These are phyloP conservation scores for Exserohilum rostratum DNA, from an alignment of 2,329 filamentous ascomycete genomes.

Conservation along the genomic window DNA sequence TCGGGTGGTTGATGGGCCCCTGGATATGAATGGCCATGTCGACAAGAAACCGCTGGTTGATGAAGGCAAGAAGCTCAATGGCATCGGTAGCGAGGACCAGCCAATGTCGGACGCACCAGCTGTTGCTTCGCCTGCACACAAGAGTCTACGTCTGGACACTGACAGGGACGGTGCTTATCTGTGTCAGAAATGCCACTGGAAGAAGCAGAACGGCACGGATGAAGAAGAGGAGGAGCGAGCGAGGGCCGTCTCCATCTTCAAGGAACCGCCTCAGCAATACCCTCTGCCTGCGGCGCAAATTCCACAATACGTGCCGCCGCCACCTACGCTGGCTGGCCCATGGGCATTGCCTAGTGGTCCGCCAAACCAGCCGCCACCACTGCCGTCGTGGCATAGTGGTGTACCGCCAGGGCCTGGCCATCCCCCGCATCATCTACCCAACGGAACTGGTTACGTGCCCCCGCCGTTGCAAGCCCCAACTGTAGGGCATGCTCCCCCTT, in stretches of 20 bases:
- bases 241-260: constrained; percentile 34
- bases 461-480: constrained; percentile 31
- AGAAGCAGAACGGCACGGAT: constrained; percentile 48
- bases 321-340: constrained; percentile 25
- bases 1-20: constrained; percentile 29
- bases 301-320: constrained; percentile 29
- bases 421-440: constrained; percentile 35
- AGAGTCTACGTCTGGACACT: constrained; percentile 31
- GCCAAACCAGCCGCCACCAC: constrained; percentile 36
- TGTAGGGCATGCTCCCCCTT: constrained; percentile 37
- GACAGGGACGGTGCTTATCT: constrained; percentile 40
- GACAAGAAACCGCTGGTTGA: constrained; percentile 26
- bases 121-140: constrained; percentile 21
- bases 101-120: constrained; percentile 40
- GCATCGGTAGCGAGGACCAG: constrained; percentile 31
- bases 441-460: constrained; percentile 37
- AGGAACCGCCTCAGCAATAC: constrained; percentile 42
- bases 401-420: constrained; percentile 33
- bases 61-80: constrained; percentile 28
- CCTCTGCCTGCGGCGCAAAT: constrained; percentile 42
- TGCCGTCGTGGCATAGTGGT: constrained; percentile 39
- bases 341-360: constrained; percentile 32
- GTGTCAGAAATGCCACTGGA: constrained; percentile 59
- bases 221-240: constrained; percentile 39
- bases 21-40: constrained; percentile 23